phyloP scores from a whole-genome alignment of 345 rosid genomes.

The Moricandia arvensis region DNA sequence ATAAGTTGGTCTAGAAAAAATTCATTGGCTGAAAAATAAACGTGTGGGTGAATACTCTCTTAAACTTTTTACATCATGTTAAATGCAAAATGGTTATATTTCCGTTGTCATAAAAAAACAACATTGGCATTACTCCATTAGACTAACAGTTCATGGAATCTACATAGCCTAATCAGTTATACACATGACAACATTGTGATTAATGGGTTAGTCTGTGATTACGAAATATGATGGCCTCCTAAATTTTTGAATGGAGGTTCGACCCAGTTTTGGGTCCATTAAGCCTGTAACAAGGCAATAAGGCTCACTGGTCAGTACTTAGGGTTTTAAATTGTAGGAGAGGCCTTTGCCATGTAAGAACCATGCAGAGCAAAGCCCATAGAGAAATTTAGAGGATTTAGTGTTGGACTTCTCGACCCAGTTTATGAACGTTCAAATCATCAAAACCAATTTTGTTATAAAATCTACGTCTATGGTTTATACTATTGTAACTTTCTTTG shows the following conservation, averaged over 20 bases:
- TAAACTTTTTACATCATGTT: neutral
- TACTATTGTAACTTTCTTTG: neutral
- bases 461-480: neutral
- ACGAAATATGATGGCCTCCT: neutral
- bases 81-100: neutral
- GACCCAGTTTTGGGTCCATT: constrained; percentile 12
- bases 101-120: too few relatives aligned
- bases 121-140: neutral
- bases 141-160: neutral
- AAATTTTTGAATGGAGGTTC: neutral
- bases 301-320: neutral
- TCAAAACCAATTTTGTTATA: neutral
- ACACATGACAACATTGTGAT: neutral
- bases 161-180: neutral
- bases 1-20: neutral
- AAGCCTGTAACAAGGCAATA: neutral
- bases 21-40: constrained; percentile 14
- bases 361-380: neutral
- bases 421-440: neutral
- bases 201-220: neutral
- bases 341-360: neutral
- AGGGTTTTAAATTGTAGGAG: neutral
- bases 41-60: constrained; percentile 19
- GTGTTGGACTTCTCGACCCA: neutral
- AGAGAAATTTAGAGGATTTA: neutral